Conservation (phyloP, 441 rosid species). For the Aleurites moluccanus region DNA sequence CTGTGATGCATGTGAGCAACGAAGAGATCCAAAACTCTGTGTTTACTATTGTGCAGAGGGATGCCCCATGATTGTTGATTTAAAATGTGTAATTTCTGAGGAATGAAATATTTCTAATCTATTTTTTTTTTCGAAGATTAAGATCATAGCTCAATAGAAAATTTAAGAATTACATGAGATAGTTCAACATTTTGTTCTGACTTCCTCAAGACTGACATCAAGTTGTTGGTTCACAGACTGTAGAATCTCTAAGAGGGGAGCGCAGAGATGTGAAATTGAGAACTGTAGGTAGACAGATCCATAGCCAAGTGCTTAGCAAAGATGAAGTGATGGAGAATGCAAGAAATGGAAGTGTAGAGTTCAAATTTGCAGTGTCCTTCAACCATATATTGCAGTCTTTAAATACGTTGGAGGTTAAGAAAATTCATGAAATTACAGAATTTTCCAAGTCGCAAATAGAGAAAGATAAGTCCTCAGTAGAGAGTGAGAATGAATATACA, state of each 20-base stretch:
- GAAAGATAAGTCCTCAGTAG: not conserved
- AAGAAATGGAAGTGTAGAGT: not conserved
- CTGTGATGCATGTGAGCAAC: not conserved
- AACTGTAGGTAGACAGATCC: not conserved
- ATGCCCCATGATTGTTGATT: not conserved
- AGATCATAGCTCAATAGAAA: not conserved
- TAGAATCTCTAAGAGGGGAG: not conserved
- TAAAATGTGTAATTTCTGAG: not conserved
- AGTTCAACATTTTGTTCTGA: too few relatives aligned
- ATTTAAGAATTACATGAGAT: too few relatives aligned
- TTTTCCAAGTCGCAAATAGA: too few relatives aligned
- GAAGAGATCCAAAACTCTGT: not conserved
- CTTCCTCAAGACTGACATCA: too few relatives aligned
- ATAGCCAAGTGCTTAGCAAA: not conserved
- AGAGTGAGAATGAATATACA: not conserved
- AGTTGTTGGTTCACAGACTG: not conserved
- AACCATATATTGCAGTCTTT: not conserved
- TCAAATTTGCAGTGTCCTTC: not conserved
- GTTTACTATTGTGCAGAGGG: not conserved
- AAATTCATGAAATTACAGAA: not conserved
- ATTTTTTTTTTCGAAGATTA: not conserved
- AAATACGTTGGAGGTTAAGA: not conserved
- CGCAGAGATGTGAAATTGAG: slow-evolving; percentile 1
- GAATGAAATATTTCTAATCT: not conserved
- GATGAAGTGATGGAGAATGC: not conserved